phyloP scores from a whole-genome alignment of 495 filamentous ascomycete species.

The Rhypophila decipiens region DNA sequence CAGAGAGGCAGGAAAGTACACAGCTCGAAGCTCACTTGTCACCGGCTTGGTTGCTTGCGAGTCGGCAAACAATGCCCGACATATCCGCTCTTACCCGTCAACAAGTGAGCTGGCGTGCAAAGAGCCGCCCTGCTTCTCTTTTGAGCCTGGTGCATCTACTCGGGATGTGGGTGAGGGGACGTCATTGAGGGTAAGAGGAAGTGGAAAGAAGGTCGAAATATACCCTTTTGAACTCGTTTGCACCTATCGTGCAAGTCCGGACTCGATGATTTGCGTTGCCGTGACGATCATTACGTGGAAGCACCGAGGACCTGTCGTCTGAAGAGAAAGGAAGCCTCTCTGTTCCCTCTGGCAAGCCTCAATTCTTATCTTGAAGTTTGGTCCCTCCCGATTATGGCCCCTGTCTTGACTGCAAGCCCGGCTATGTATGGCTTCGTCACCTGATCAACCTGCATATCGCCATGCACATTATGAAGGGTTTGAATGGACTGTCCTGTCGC shows the following conservation, averaged over 20 bases:
- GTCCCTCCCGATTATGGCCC: background rate
- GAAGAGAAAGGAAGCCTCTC: background rate
- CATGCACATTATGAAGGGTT: conserved; percentile 2
- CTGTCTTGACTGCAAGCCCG: background rate
- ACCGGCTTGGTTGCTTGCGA: conserved; percentile 1
- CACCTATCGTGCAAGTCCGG: too few species aligned
- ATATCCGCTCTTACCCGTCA: conserved; percentile 22
- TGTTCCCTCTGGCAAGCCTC: background rate
- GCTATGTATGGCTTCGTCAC: conserved; percentile 18
- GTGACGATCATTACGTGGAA: conserved; percentile 3
- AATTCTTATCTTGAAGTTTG: conserved; percentile 4
- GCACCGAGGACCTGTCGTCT: background rate
- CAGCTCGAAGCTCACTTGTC: conserved; percentile 13
- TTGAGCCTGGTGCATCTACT: conserved; percentile 19
- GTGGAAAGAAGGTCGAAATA: too few species aligned
- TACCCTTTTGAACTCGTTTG: too few species aligned
- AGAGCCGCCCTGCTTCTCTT: conserved; percentile 19
- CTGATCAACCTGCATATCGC: conserved; percentile 25
- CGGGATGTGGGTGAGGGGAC: background rate
- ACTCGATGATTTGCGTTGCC: background rate
- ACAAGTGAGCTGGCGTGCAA: conserved; percentile 15
- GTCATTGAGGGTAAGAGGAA: background rate
- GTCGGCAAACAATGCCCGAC: conserved; percentile 11
- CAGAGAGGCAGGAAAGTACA: background rate
- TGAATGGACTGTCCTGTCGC: conserved; percentile 17